Conservation (phyloP, 148 eudicot species). For the Vaccinium macrocarpon region DNA sequence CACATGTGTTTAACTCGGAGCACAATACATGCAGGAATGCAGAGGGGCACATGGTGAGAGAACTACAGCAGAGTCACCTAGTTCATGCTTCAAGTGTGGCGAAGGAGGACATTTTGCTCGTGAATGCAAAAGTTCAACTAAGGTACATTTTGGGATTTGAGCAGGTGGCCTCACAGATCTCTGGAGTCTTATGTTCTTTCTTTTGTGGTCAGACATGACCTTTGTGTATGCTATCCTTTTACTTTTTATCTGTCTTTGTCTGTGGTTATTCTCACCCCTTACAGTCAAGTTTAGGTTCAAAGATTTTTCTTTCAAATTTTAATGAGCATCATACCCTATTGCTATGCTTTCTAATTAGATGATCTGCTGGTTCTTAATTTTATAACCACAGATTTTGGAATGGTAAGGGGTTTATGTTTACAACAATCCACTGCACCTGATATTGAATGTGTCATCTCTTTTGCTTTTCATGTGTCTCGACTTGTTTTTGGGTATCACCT, state of each 20-base stretch:
- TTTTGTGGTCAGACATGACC: not conserved
- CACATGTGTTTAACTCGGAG: conserved; percentile 4
- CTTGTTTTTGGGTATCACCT: not conserved
- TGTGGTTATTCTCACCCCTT: not conserved
- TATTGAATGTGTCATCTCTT: not conserved
- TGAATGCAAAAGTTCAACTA: conserved; percentile 19
- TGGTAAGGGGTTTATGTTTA: not conserved
- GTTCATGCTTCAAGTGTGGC: conserved; percentile 74
- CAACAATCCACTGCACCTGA: not conserved
- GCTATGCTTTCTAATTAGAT: not conserved
- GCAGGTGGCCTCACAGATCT: not conserved
- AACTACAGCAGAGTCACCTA: conserved; percentile 34
- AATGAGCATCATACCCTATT: not conserved
- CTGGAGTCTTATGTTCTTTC: not conserved
- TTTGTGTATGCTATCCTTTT: conserved; percentile 4
- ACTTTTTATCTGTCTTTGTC: not conserved
- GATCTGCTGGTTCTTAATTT: not conserved
- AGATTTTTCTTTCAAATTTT: not conserved
- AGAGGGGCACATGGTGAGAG: conserved; percentile 41
- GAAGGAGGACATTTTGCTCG: conserved; percentile 29
- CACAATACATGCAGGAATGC: conserved; percentile 37
- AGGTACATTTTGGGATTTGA: conserved; percentile 21
- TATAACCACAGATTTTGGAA: not conserved
- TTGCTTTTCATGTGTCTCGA: not conserved
- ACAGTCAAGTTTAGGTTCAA: not conserved